phyloP scores from a whole-genome alignment of 148 eudicot species.

The Cornus controversa region DNA sequence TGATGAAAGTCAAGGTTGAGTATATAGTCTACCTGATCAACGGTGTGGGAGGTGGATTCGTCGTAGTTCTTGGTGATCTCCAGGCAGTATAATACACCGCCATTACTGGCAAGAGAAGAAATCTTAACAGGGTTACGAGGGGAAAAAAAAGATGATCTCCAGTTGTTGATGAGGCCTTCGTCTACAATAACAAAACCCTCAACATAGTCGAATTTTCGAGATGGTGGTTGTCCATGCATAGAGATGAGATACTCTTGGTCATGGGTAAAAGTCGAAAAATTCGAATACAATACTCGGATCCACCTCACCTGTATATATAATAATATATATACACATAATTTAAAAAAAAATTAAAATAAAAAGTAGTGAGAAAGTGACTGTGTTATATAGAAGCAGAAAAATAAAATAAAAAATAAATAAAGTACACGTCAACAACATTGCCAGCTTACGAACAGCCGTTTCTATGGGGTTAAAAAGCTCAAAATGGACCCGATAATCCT shows the following conservation, averaged over 20 bases:
- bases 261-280: constrained; percentile 62
- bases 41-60: constrained; percentile 29
- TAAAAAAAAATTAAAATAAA: neutral
- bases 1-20: too few species aligned
- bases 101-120: constrained; percentile 57
- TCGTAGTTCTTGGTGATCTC: constrained; percentile 82
- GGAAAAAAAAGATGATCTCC: constrained; percentile 90
- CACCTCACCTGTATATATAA: constrained; percentile 60
- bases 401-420: too few species aligned
- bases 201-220: constrained; percentile 72
- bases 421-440: constrained; percentile 25
- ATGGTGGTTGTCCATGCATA: constrained; percentile 43
- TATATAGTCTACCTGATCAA: constrained; percentile 57
- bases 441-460: constrained; percentile 33
- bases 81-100: constrained; percentile 78
- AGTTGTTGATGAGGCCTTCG: constrained; percentile 76
- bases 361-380: constrained; percentile 1
- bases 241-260: constrained; percentile 93
- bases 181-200: constrained; percentile 93
- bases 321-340: neutral
- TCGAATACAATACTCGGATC: constrained; percentile 81
- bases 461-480: constrained; percentile 18
- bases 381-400: too few species aligned
- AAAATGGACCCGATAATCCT: constrained; percentile 4
- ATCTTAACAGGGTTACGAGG: constrained; percentile 81